Evolutionary conservation across 345 rosid genomes (phyloP), one percentile per base, ranked within the genome.

Genomic region (Chamaenerion angustifolium): DNA sequence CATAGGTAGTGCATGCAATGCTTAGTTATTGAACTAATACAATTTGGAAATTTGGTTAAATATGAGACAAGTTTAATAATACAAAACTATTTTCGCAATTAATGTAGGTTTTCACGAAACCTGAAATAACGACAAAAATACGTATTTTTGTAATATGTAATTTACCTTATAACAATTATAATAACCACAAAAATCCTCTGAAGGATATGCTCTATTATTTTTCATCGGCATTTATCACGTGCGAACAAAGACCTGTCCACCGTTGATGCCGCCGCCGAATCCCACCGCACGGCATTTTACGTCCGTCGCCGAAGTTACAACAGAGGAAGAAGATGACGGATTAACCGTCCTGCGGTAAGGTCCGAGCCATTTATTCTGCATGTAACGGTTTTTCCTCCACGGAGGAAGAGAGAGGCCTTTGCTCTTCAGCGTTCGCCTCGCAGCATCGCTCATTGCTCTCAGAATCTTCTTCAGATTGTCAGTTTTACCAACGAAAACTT

Each of bases 311-410:
- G 48, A 64, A 25, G 64, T 72, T 17, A 65, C 16, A 0, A 44
- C 4, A 12, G 56, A 10, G 3, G 45, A 50, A 50, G 77, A 14
- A 11, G 70, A 62, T 12, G 54, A 43, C 18, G 75, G 69, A 50
- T 70, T 86, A 5, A 49, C 14, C 19, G 82, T 81, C 46, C 98
- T 76, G 40, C 77, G 73, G 68, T 79, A 80, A 3, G 88, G 70
- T 13, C 80, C 92, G 21, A 83, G 59, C 98, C 98, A 90, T 66
- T 83, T 85, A 60, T 75, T 81, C 51, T 79, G 88, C 94, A 86
- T 81, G 72, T 83, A 83, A 16, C 94, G 82, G 58, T 85, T 79
- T 56, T 90, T 90, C 43, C 95, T 72, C 98, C 98, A 89, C 2
- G 98, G 98, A 18, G 98, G 92, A 27, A 85, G 57, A 10, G 80